Base-by-base conservation (phyloP, 306 rosid genomes). In the Datisca glomerata region DNA sequence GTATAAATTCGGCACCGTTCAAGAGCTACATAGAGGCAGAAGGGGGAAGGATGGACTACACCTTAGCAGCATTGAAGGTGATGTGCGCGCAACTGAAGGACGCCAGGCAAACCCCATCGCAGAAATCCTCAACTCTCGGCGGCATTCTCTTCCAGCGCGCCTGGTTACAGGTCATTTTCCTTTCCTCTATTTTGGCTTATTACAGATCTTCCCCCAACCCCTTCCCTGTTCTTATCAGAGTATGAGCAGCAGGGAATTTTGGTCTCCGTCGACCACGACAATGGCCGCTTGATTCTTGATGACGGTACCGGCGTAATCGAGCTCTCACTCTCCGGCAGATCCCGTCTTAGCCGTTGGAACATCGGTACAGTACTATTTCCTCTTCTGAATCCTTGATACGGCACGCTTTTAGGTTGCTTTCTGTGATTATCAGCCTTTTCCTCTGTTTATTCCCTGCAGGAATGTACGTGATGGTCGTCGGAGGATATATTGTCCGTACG, bases 391-490 rank as follows among this genome's bases (percentile, higher is more conserved):
- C 4, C 34, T 29, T n/a, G 34, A n/a, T 8, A 8, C 35, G 3
- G 35, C 12, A n/a, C n/a, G n/a, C n/a, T n/a, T n/a, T n/a, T n/a
- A n/a, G n/a, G n/a, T n/a, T n/a, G n/a, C n/a, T n/a, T n/a, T n/a
- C n/a, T n/a, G n/a, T n/a, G n/a, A n/a, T n/a, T n/a, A n/a, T n/a
- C n/a, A n/a, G n/a, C n/a, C n/a, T n/a, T n/a, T n/a, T n/a, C n/a
- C n/a, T n/a, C n/a, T n/a, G n/a, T n/a, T n/a, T n/a, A n/a, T 34
- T 42, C n/a, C 43, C 3, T 13, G 29, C 52, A 80, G 96, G 94
- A 53, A 82, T 79, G 94, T 82, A 86, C 41, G 85, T 82, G 3
- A 76, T 86, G 94, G 87, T 77, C 1, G 79, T 86, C 24, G 96
- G 96, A 47, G 82, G 63, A 29, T 82, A 69, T 49, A 24, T 35